A percentile compares a stretch with the other conserved stretches of the same genome.
phyloP scores from a whole-genome alignment of 441 rosid species.

The Adansonia grandidieri region DNA sequence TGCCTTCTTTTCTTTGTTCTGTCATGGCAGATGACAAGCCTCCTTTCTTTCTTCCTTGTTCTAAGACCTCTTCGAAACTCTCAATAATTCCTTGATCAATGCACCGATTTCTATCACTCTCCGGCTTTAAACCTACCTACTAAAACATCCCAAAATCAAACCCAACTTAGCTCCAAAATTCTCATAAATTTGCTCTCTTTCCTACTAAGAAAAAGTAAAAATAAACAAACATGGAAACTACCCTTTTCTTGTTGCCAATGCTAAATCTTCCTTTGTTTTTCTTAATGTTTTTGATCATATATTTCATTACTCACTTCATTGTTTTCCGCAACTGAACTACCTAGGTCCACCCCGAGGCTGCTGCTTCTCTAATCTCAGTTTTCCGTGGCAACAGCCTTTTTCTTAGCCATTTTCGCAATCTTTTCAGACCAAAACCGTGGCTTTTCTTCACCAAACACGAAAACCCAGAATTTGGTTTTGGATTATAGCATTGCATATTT shows the following conservation, averaged over 20 bases:
- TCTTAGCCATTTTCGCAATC: constrained; percentile 53
- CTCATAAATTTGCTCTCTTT: background rate
- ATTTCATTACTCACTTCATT: constrained; percentile 53
- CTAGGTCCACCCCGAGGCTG: constrained; percentile 69
- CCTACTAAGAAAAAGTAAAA: background rate
- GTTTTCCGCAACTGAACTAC: constrained; percentile 68
- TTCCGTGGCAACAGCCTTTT: constrained; percentile 77
- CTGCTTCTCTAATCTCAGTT: constrained; percentile 80
- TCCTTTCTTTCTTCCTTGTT: background rate
- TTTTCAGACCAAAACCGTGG: constrained; percentile 48
- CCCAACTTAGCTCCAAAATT: background rate
- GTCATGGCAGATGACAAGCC: too few species aligned
- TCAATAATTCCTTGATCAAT: background rate
- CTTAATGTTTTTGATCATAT: constrained; percentile 55
- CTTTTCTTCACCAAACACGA: constrained; percentile 62
- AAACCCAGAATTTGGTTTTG: constrained; percentile 56
- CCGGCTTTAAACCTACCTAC: background rate
- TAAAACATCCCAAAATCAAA: background rate
- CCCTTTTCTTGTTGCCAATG: constrained; percentile 27
- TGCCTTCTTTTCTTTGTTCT: background rate
- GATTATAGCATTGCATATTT: constrained; percentile 85
- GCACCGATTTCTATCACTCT: background rate
- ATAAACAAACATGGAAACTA: constrained; percentile 32
- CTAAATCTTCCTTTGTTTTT: constrained; percentile 56
- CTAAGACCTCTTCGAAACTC: background rate